phyloP scores from a whole-genome alignment of 2,329 filamentous ascomycete species.

The Nannizzia gypsea region DNA sequence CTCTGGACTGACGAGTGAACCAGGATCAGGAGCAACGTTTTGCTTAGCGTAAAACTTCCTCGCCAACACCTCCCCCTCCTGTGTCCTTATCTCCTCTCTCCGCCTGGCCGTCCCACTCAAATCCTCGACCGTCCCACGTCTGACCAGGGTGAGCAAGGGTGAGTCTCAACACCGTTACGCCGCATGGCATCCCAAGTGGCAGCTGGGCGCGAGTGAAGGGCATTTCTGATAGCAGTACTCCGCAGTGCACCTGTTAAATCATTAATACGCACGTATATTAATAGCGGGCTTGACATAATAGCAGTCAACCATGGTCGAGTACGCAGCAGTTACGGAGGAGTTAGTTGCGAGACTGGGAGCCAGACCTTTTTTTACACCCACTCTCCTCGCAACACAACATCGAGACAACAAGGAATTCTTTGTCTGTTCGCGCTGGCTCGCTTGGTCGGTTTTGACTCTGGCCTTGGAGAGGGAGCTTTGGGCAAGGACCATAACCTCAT shows the following conservation, averaged over 20 bases:
- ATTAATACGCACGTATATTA: not conserved
- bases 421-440: not conserved
- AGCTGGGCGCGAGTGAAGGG: not conserved
- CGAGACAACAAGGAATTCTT: not conserved
- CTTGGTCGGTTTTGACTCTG: not conserved
- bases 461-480: not conserved
- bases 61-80: not conserved
- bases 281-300: conserved; percentile 1
- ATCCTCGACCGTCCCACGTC: not conserved
- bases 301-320: not conserved
- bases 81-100: not conserved
- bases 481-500: conserved; percentile 1
- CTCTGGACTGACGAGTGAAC: conserved; percentile 5
- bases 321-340: too few species aligned
- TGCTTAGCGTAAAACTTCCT: conserved; percentile 4
- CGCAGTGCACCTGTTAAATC: not conserved
- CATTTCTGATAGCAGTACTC: too few species aligned
- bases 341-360: not conserved
- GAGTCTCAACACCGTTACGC: not conserved
- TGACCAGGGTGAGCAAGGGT: not conserved
- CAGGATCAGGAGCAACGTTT: conserved; percentile 4
- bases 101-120: not conserved
- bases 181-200: conserved; percentile 1
- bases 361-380: not conserved
- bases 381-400: not conserved